phyloP scores from a whole-genome alignment of 2,329 filamentous ascomycete genomes.

The Bipolaris cookei region DNA sequence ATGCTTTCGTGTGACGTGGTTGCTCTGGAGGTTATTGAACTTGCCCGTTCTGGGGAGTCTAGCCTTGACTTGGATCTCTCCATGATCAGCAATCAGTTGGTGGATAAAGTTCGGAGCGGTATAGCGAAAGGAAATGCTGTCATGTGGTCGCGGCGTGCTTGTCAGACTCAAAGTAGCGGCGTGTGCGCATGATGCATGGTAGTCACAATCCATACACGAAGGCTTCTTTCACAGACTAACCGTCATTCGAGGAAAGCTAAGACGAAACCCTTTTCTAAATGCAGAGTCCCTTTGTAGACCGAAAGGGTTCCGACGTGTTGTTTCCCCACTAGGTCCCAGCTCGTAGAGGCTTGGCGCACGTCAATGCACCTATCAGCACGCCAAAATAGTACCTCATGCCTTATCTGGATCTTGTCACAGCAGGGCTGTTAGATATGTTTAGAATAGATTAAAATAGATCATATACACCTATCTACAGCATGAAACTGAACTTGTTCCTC shows the following conservation, averaged over 20 bases:
- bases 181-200: conserved; percentile 7
- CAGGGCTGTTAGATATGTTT: neutral
- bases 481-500: conserved; percentile 36
- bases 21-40: conserved; percentile 31
- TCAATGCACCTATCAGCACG: conserved; percentile 5
- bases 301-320: conserved; percentile 5
- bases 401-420: neutral
- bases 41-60: conserved; percentile 33
- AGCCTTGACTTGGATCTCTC: conserved; percentile 28
- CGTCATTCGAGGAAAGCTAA: neutral
- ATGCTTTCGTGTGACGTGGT: conserved; percentile 36
- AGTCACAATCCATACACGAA: neutral
- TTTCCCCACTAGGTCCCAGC: conserved; percentile 2
- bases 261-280: neutral
- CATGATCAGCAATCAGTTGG: conserved; percentile 23
- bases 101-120: neutral
- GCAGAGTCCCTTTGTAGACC: neutral
- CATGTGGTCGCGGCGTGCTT: conserved; percentile 10
- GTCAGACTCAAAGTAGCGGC: neutral
- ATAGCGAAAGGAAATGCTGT: conserved; percentile 2
- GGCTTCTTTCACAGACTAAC: neutral
- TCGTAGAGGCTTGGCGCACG: conserved; percentile 13
- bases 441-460: neutral
- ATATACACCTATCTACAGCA: conserved; percentile 27
- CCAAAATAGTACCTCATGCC: neutral